Base-by-base conservation (phyloP, 352 stramenopile genomes). In the Hyphochytrium catenoides region DNA sequence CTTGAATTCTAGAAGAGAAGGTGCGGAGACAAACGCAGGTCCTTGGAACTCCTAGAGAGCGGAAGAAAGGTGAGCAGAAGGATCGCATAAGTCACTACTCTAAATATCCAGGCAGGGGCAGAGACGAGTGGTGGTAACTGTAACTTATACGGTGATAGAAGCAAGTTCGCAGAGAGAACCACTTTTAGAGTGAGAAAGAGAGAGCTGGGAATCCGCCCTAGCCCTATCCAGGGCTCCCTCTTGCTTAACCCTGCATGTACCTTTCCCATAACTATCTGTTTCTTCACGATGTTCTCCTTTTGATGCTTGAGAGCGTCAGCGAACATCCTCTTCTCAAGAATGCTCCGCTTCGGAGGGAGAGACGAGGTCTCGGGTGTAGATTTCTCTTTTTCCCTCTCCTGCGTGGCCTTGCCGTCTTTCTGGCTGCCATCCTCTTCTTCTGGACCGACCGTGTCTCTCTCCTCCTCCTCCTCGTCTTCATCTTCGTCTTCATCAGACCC, bases 221-320 rank as follows among this genome's bases (percentile, higher is more conserved):
- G n/a, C n/a, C n/a, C n/a, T n/a, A n/a, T n/a, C n/a, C n/a, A n/a
- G n/a, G n/a, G n/a, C n/a, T n/a, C n/a, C n/a, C n/a, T n/a, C n/a
- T n/a, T n/a, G n/a, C n/a, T n/a, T n/a, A n/a, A n/a, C n/a, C n/a
- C n/a, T n/a, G n/a, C n/a, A n/a, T n/a, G n/a, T n/a, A n/a, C n/a
- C n/a, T 74, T 77, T 2, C 67, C 59, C 65, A 61, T 77, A 8
- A 82, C 67, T 18, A 77, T 43, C 36, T 81, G 67, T 30, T 64
- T 51, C 28, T 73, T 51, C 26, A 67, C 43, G 22, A 74, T 48
- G n/a, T 56, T 57, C 2, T 26, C 34, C 18, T 74, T 74, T 33
- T 75, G 65, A 26, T 58, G 56, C 12, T 52, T 54, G 7, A 53
- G 43, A 8, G 46, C 58, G 17, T 55, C 50, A 2, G 36, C 27